Percentiles rank a stretch among this genome's conserved stretches.
These are phyloP conservation scores for Termitomyces sp. DNA, from an alignment of 768 basidiomycete genomes.

Conservation along the genomic window DNA sequence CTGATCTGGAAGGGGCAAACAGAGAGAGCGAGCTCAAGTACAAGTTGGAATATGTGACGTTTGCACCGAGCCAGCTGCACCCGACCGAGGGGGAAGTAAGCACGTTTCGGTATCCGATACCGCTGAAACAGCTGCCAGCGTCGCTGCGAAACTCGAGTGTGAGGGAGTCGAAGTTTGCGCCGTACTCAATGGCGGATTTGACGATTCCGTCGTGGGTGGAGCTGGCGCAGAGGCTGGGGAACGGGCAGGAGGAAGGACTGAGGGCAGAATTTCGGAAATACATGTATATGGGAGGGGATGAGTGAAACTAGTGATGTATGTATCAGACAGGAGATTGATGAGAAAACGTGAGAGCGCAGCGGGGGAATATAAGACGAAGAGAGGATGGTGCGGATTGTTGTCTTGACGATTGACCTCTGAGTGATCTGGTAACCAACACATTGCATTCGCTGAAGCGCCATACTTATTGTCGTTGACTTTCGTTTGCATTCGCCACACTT, in stretches of 20 bases:
- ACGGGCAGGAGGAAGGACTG: constrained; percentile 44
- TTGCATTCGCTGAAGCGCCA: constrained; percentile 11
- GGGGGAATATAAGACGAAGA: constrained; percentile 7
- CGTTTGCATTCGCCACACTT: constrained; percentile 18
- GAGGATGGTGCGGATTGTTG: constrained; percentile 21
- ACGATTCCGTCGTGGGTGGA: constrained; percentile 72
- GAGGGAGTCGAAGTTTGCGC: constrained; percentile 48
- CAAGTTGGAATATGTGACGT: constrained; percentile 79
- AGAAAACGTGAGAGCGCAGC: background rate
- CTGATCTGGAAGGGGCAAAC: constrained; percentile 43
- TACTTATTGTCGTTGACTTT: constrained; percentile 25
- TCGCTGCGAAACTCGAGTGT: constrained; percentile 35
- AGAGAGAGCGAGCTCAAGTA: constrained; percentile 51
- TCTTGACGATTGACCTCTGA: constrained; percentile 33
- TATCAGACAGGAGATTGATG: constrained; percentile 7
- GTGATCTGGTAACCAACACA: constrained; percentile 30
- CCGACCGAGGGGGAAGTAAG: constrained; percentile 19
- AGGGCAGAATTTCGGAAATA: constrained; percentile 61
- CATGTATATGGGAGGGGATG: constrained; percentile 62
- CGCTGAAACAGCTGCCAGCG: constrained; percentile 48
- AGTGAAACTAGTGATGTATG: constrained; percentile 8
- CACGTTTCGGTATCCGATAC: constrained; percentile 45
- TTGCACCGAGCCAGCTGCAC: constrained; percentile 37
- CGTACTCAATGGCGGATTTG: constrained; percentile 72
- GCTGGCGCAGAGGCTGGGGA: constrained; percentile 58